Base-by-base conservation (phyloP, 2,329 filamentous ascomycete genomes). In the Aspergillus oerlinghausenensis region DNA sequence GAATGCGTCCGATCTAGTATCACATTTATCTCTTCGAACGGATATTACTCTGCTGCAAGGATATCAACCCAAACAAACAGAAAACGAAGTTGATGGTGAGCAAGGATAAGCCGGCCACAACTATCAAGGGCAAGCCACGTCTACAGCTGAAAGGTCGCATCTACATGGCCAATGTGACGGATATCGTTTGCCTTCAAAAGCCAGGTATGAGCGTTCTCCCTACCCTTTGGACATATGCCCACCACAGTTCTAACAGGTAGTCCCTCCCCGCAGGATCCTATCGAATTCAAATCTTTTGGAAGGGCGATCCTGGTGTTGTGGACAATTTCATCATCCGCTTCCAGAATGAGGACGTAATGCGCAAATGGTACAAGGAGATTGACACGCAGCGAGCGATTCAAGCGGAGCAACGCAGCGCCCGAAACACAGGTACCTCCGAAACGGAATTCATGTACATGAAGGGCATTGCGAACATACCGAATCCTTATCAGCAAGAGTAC, bases 131-230 rank as follows among this genome's bases (percentile, higher is more conserved):
- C 45, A 96, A 93, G 75, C 77, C 81, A 28, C 84, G 83, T 64
- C 81, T 97, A 59, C 92, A 97, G 74, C 82, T 99, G 29, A 99
- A 99, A 75, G 94, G 94, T 42, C 86, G 94, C 52, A 99, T 99
- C 67, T 97, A 97, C 77, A 97, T 99, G 92, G 92, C 92, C 65
- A 99, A 99, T 69, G 93, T 99, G 54, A 97, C 92, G 42, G 91
- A 97, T 72, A 88, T 96, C n/a, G 80, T 96, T 45, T 92, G 89
- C 19, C 80, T 94, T 58, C 86, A 88, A 51, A 96, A 92, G 73
- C 90, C 91, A 75, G 92, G 92, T 95, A 84, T 70, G 38, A 17
- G 35, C 4, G n/a, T 32, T 25, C 14, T 47, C 23, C 17, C 14
- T 17, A 17, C 14, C 32, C 32, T 47, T 47, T 17, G 23, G 19